These are phyloP conservation scores for Thymus mandschuricus DNA, from an alignment of 257 asterid genomes.

Conservation along the genomic window DNA sequence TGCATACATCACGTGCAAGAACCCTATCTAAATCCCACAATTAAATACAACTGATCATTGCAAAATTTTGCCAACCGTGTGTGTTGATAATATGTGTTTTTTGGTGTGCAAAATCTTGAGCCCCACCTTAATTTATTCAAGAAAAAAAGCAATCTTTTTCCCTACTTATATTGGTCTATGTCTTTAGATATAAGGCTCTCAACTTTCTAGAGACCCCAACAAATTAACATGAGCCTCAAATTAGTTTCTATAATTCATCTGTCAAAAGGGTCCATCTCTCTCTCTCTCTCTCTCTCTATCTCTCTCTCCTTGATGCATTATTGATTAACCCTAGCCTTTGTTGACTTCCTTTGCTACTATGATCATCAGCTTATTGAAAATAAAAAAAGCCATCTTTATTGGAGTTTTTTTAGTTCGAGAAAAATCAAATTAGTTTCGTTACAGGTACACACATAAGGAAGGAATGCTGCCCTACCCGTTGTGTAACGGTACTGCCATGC, in stretches of 20 bases:
- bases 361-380: background rate
- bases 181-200: conserved; percentile 7
- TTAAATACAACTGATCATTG: conserved; percentile 32
- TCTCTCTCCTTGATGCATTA: no score
- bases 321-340: background rate
- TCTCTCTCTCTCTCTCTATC: background rate
- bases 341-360: background rate
- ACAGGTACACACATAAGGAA: no score
- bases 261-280: conserved; percentile 11
- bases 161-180: background rate
- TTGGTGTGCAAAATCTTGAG: background rate
- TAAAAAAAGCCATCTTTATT: background rate
- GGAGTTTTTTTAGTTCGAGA: background rate
- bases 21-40: conserved; percentile 37
- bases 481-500: no score
- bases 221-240: conserved; percentile 33
- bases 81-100: conserved; percentile 12
- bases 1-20: conserved; percentile 40
- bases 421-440: no score
- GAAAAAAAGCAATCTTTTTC: background rate
- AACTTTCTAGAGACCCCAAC: conserved; percentile 29
- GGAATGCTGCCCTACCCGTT: no score
- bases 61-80: conserved; percentile 41
- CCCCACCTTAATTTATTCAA: conserved; percentile 23
- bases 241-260: conserved; percentile 13